These are phyloP conservation scores for Phytophthora litchii DNA, from an alignment of 352 stramenopile genomes.

Conservation along the genomic window DNA sequence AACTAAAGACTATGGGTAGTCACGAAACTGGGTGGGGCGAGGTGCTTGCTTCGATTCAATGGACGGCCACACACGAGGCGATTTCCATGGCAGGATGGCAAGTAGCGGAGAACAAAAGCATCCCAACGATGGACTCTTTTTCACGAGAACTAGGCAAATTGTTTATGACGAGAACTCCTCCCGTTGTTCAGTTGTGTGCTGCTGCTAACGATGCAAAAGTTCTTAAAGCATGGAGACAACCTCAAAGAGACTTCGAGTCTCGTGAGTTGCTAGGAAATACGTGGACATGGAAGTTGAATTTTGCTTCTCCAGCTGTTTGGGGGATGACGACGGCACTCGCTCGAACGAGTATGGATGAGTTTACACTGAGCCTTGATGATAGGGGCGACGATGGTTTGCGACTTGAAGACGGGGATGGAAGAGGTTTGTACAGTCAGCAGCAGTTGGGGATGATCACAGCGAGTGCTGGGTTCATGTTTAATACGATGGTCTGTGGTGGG, in stretches of 20 bases:
- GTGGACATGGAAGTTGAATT: background rate
- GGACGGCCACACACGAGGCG: background rate
- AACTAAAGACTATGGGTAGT: background rate
- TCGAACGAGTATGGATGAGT: background rate
- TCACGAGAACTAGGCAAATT: background rate
- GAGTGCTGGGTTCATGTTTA: slow-evolving; percentile 2
- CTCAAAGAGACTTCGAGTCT: background rate
- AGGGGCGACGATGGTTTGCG: background rate
- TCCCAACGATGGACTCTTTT: background rate
- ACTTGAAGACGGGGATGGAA: background rate
- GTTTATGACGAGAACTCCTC: background rate
- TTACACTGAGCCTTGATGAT: background rate
- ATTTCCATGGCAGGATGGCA: background rate
- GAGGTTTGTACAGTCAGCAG: background rate
- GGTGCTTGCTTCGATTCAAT: background rate
- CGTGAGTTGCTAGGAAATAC: background rate
- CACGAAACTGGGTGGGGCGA: background rate
- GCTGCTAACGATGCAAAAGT: background rate
- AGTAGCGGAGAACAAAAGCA: background rate
- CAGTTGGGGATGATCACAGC: background rate
- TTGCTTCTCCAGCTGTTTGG: background rate
- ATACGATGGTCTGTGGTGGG: background rate
- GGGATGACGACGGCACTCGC: background rate
- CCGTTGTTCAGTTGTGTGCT: background rate
- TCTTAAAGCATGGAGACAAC: background rate